Base-by-base conservation (phyloP, 768 basidiomycete species). In the Filobasidium floriforme region DNA sequence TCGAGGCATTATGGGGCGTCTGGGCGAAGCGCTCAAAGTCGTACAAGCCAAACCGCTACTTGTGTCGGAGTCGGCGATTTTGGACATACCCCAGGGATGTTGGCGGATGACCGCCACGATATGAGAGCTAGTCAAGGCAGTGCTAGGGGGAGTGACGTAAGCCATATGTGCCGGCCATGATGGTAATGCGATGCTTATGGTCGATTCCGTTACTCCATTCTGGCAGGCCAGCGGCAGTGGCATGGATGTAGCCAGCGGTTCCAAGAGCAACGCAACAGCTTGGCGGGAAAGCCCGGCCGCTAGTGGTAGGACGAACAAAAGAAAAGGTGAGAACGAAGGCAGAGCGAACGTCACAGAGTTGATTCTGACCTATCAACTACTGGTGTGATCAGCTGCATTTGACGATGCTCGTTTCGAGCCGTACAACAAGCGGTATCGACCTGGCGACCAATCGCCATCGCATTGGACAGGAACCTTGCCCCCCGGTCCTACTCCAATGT, bases 341-440 rank as follows among this genome's bases (percentile, higher is more conserved):
- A 37, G 2, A 11, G 59, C 7, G 28, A 10, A 28, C 7, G 46
- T 14, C 1, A 28, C n/a, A 37, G 7, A n/a, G 19, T 37, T 61
- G 32, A 51, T 14, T 41, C 28, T 19, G 3, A 19, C 41, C n/a
- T 12, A 14, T 22, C 32, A 37, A 7, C 60, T 5, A 9, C 61
- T 57, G 7, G 24, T 7, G 15, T 24, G 5, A 10, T 15, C 46
- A 68, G 67, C 67, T 14, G 55, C 24, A 15, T 44, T 49, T 41
- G 67, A 68, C 15, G 67, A 68, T 28, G 41, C 59, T 18, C 44
- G 67, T 7, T 68, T 61, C 60, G 67, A 68, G 54, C 67, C 67
- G 14, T 68, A 68, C 51, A 46, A 26, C n/a, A 68, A 68, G 57
- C 67, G 67, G 15, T 57, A 61, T 57, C 67, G 67, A 18, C 51